A percentile compares a stretch with the other conserved stretches of the same genome.
Conservation (phyloP, 495 filamentous ascomycete genomes). For the Aspergillus incahuasiensis region DNA sequence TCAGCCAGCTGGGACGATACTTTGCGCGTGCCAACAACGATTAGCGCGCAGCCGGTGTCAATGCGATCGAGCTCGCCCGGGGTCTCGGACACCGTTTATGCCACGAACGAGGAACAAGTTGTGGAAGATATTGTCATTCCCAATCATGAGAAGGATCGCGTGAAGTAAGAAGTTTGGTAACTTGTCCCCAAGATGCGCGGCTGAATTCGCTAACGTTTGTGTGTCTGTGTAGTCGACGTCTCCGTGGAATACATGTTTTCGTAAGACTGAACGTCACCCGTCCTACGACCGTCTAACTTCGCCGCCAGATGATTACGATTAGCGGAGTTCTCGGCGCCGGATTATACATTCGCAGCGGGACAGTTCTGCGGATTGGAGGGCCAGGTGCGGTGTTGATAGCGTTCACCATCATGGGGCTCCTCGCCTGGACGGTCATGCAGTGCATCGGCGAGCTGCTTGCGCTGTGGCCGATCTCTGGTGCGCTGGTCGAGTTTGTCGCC, state of each 20-base stretch:
- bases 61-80: constrained; percentile 7
- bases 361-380: constrained; percentile 39
- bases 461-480: constrained; percentile 46
- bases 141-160: constrained; percentile 17
- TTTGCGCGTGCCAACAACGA: constrained; percentile 1
- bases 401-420: constrained; percentile 36
- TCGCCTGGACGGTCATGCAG: constrained; percentile 42
- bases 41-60: background rate
- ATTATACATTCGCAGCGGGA: constrained; percentile 43
- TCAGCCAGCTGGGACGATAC: background rate
- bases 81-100: background rate
- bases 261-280: constrained; percentile 22
- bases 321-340: constrained; percentile 44
- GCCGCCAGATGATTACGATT: constrained; percentile 40
- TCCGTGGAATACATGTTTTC: constrained; percentile 42
- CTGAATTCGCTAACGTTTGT: constrained; percentile 4
- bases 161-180: constrained; percentile 17
- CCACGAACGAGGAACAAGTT: background rate
- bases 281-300: background rate
- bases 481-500: constrained; percentile 42
- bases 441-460: constrained; percentile 46
- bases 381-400: constrained; percentile 40
- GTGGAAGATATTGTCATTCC: background rate
- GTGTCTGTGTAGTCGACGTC: constrained; percentile 19
- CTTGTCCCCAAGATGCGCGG: background rate